A percentile compares a stretch with the other conserved stretches of the same genome.
phyloP scores from a whole-genome alignment of 495 filamentous ascomycete species.

The Peziza echinospora region DNA sequence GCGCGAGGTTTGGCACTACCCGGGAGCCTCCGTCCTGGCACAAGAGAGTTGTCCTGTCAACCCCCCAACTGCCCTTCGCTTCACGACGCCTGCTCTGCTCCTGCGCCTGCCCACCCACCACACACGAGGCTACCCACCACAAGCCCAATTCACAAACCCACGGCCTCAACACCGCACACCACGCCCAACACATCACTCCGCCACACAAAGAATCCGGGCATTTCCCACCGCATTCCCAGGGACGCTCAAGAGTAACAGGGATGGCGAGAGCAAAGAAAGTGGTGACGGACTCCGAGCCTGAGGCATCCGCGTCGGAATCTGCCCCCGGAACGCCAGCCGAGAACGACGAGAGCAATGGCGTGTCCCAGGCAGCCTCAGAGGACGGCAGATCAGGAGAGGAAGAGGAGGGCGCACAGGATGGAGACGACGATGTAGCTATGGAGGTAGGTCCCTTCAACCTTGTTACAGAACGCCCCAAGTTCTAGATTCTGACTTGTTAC shows the following conservation, averaged over 20 bases:
- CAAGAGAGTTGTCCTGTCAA: no score
- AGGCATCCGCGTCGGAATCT: not conserved
- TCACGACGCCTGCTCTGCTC: no score
- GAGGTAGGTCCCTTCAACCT: constrained; percentile 9
- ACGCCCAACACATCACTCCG: no score
- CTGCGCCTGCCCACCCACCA: no score
- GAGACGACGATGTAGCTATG: constrained; percentile 16
- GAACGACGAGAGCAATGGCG: not conserved
- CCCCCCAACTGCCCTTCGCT: no score
- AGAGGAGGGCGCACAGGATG: constrained; percentile 12
- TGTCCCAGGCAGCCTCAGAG: not conserved
- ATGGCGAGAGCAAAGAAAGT: constrained; percentile 6
- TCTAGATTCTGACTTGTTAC: not conserved
- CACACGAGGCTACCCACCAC: no score
- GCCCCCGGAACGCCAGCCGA: not conserved
- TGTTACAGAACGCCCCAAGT: not conserved
- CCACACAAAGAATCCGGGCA: no score
- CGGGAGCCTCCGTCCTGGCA: no score
- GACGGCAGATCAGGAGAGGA: constrained; percentile 4
- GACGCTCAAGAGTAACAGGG: not conserved
- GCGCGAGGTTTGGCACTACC: no score
- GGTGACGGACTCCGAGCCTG: constrained; percentile 15
- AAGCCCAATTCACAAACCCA: no score
- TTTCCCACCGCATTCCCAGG: no score
- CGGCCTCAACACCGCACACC: no score